These are phyloP conservation scores for Fusarium palustre DNA, from an alignment of 2,329 filamentous ascomycete genomes.

Conservation along the genomic window DNA sequence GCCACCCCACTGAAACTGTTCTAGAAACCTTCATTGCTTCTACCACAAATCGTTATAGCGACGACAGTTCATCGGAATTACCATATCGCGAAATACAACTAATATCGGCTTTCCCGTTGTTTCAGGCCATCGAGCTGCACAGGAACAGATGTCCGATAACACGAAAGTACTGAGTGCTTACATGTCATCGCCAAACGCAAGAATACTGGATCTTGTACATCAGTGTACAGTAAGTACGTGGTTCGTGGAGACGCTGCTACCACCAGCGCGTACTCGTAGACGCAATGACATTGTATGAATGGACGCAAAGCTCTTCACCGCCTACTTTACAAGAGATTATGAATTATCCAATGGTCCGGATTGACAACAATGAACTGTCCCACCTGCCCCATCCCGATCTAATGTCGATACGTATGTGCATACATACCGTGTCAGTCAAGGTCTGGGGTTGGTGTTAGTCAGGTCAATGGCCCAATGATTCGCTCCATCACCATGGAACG, in stretches of 20 bases:
- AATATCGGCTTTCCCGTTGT: constrained; percentile 12
- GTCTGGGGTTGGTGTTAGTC: constrained; percentile 33
- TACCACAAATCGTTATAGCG: constrained; percentile 31
- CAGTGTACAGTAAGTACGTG: constrained; percentile 1
- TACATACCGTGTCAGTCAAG: constrained; percentile 21
- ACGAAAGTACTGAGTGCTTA: neutral
- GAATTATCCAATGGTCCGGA: neutral
- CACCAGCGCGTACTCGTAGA: constrained; percentile 26
- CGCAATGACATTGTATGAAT: constrained; percentile 33
- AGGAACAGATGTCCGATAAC: neutral
- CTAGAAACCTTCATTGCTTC: constrained; percentile 45
- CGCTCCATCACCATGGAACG: constrained; percentile 28
- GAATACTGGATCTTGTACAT: neutral
- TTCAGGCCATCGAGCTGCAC: neutral
- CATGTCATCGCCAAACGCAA: neutral
- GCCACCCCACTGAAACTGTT: constrained; percentile 41
- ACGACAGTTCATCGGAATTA: constrained; percentile 15
- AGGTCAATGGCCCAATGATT: constrained; percentile 9
- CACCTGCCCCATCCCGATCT: constrained; percentile 21
- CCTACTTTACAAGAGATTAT: constrained; percentile 27
- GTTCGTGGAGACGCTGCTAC: constrained; percentile 39
- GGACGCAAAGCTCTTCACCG: constrained; percentile 35
- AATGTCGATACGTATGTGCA: constrained; percentile 39
- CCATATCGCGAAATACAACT: neutral
- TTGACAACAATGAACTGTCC: constrained; percentile 4